Evolutionary conservation across 2,329 filamentous ascomycete species (phyloP).

Genomic region (Monilinia fructicola): DNA sequence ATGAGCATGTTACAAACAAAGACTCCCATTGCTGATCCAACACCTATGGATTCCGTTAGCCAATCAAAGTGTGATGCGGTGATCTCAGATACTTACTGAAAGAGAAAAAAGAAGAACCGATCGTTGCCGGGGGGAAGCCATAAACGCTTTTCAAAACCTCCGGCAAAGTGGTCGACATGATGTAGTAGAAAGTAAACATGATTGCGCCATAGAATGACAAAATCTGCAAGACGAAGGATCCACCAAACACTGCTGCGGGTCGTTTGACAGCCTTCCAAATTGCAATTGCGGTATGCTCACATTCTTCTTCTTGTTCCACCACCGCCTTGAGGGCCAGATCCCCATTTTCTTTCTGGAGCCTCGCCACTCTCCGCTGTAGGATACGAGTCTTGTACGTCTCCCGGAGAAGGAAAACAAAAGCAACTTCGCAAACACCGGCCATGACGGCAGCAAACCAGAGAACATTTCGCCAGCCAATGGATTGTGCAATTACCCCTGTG

Average conservation of each 20-base stretch:
- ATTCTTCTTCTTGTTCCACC: slow-evolving; percentile 3
- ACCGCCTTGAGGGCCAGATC: background rate
- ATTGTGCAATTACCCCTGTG: slow-evolving; percentile 45
- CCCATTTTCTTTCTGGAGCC: slow-evolving; percentile 37
- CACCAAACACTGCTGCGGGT: slow-evolving; percentile 45
- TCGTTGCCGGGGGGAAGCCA: slow-evolving; percentile 47
- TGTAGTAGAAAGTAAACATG: slow-evolving; percentile 48
- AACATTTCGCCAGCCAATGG: slow-evolving; percentile 52
- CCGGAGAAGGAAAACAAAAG: slow-evolving; percentile 46
- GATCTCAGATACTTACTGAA: slow-evolving; percentile 46
- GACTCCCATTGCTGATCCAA: slow-evolving; percentile 44
- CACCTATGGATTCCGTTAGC: slow-evolving; percentile 26
- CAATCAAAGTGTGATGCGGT: background rate
- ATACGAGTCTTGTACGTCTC: slow-evolving; percentile 64
- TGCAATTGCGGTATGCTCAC: slow-evolving; percentile 41
- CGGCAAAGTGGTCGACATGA: slow-evolving; percentile 48
- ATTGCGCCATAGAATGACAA: slow-evolving; percentile 47
- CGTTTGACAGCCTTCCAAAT: slow-evolving; percentile 42
- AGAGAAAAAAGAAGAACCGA: slow-evolving; percentile 53
- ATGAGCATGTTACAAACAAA: slow-evolving; percentile 42
- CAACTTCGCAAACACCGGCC: slow-evolving; percentile 46
- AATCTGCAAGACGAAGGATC: slow-evolving; percentile 52
- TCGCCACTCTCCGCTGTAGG: slow-evolving; percentile 45
- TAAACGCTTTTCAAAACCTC: slow-evolving; percentile 46
- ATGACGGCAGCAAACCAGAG: slow-evolving; percentile 50